These are phyloP conservation scores for Phialophora expanda DNA, from an alignment of 2,329 filamentous ascomycete genomes.

Conservation along the genomic window DNA sequence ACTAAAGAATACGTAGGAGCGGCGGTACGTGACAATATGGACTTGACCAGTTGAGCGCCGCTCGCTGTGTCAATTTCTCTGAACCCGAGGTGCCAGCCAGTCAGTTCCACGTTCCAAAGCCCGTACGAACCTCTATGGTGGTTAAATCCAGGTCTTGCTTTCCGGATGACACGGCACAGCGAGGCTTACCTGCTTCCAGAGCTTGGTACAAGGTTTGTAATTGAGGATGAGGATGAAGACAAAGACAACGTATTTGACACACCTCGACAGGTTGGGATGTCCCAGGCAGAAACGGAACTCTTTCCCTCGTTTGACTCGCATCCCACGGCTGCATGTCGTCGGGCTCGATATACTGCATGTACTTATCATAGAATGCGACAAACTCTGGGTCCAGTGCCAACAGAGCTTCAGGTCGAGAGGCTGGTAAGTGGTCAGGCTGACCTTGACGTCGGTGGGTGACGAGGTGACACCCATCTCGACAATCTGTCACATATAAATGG, in stretches of 20 bases:
- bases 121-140: too few relatives aligned
- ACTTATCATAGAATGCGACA: constrained; percentile 57
- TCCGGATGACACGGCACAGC: too few relatives aligned
- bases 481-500: not conserved
- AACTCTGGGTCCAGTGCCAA: constrained; percentile 57
- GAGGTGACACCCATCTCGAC: not conserved
- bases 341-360: constrained; percentile 59
- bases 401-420: constrained; percentile 56
- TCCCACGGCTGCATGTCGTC: constrained; percentile 54
- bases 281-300: not conserved
- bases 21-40: too few relatives aligned
- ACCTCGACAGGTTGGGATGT: constrained; percentile 48
- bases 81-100: too few relatives aligned
- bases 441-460: not conserved
- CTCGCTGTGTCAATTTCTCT: too few relatives aligned
- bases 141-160: too few relatives aligned
- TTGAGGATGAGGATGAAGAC: too few relatives aligned
- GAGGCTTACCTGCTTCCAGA: too few relatives aligned
- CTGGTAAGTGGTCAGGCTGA: constrained; percentile 23
- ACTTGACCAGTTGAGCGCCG: too few relatives aligned
- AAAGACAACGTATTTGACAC: constrained; percentile 44
- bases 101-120: too few relatives aligned
- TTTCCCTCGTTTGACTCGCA: not conserved
- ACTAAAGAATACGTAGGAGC: too few relatives aligned
- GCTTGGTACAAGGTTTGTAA: too few relatives aligned